These are phyloP conservation scores for Lactarius sanguifluus DNA, from an alignment of 768 basidiomycete genomes.

Conservation along the genomic window DNA sequence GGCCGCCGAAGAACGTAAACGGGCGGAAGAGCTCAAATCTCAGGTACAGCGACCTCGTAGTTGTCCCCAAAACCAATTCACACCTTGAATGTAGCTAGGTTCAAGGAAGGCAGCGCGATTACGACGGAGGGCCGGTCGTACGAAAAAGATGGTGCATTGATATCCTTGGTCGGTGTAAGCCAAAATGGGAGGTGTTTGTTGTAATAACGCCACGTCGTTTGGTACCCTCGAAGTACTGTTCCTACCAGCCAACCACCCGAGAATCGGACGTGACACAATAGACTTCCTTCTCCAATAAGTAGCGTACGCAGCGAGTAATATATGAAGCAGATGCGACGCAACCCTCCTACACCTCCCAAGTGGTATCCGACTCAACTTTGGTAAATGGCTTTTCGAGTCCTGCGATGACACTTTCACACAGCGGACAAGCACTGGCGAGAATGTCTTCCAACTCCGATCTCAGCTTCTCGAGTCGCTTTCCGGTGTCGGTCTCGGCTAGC, in stretches of 20 bases:
- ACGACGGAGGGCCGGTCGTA: conserved; percentile 68
- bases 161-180: background rate
- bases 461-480: conserved; percentile 68
- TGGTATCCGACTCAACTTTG: conserved; percentile 72
- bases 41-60: conserved; percentile 43
- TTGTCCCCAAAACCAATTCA: conserved; percentile 9
- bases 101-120: conserved; percentile 73
- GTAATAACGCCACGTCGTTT: background rate
- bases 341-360: conserved; percentile 62
- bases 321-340: conserved; percentile 15
- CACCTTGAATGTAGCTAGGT: conserved; percentile 58
- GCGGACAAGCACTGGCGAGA: conserved; percentile 84
- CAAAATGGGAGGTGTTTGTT: background rate
- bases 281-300: conserved; percentile 12
- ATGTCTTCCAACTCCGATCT: conserved; percentile 86
- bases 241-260: background rate
- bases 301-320: conserved; percentile 8
- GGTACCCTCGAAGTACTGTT: background rate
- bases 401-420: conserved; percentile 88
- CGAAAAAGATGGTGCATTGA: conserved; percentile 80
- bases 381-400: conserved; percentile 88
- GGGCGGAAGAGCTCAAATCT: conserved; percentile 62
- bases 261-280: background rate
- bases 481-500: conserved; percentile 50
- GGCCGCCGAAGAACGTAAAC: conserved; percentile 71